These are phyloP conservation scores for Colletotrichum sp. DNA, from an alignment of 2,329 filamentous ascomycete species.

Conservation along the genomic window DNA sequence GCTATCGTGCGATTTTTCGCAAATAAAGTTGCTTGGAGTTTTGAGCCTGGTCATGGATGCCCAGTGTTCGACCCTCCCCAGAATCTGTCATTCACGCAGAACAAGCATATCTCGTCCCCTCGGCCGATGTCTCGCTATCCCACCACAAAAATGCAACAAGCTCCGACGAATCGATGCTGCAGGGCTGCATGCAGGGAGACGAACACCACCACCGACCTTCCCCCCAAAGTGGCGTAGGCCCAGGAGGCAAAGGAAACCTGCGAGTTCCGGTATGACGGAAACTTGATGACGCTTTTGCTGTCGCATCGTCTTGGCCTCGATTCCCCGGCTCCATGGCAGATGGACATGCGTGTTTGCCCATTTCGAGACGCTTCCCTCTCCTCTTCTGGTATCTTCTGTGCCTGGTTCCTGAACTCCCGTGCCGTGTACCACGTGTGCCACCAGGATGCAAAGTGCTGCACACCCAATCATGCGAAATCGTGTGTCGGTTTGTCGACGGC, in stretches of 20 bases:
- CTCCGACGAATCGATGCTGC: not conserved
- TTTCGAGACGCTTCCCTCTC: not conserved
- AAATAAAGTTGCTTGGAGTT: not conserved
- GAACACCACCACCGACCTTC: not conserved
- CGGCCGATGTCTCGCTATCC: not conserved
- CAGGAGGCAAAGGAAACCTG: not conserved
- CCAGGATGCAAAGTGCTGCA: not conserved
- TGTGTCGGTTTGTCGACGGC: not conserved
- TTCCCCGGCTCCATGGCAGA: not conserved
- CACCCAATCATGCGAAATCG: not conserved
- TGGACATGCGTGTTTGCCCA: not conserved
- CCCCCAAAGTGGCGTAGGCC: not conserved
- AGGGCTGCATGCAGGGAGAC: not conserved
- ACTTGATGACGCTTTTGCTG: not conserved
- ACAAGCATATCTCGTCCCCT: not conserved
- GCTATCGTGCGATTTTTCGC: not conserved
- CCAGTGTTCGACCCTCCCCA: not conserved
- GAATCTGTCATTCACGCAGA: not conserved
- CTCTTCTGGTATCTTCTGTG: not conserved
- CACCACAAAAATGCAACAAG: not conserved
- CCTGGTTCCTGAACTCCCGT: not conserved
- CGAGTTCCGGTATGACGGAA: not conserved
- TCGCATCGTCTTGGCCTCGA: conserved; percentile 2
- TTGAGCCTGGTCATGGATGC: not conserved
- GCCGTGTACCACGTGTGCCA: conserved; percentile 6